Evolutionary conservation across 805 yeast genomes (phyloP), one percentile per base, ranked within the genome.

Genomic region (Candida railenensis): DNA sequence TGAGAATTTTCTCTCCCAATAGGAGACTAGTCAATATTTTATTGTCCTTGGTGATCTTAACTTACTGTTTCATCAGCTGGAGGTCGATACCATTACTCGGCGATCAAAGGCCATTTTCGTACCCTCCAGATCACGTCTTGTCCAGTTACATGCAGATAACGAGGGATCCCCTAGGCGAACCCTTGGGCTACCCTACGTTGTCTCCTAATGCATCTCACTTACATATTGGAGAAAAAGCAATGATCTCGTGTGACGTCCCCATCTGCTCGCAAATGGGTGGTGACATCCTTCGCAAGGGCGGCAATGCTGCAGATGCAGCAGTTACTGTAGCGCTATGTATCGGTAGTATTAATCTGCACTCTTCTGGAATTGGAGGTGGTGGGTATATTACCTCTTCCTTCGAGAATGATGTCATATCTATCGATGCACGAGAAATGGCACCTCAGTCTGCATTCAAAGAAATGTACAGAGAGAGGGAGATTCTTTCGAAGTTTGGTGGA

Each of bases 301-400:
- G 97, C 0, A 84, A 81, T 56, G 97, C 97, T 1, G 97, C 96
- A 0, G 99, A 92, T 62, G 96, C 97, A 0, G 88, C 96, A 0
- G 85, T 92, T 2, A 85, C 96, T 0, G 87, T 88, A 11, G 89
- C 96, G 0, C 71, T 92, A 22, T 92, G 99, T 59, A 81, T 92
- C 28, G 98, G 98, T 2, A 76, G 87, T 45, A 67, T 89, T 19
- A 87, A 88, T 59, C 83, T 89, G 51, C 89, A 85, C 68, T 84
- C 85, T 48, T 84, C 96, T 1, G 96, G 97, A 0, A 83, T 92
- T 37, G 97, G 97, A 5, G 98, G 98, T 3, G 98, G 99, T 8
- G 89, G 87, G 0, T 89, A 80, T 55, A 85, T 87, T 38, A 77
- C 67, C 11, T 63, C 69, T 49, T 45, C 54, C 20, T 50, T 48